Evolutionary conservation across 352 stramenopile species (phyloP).

Genomic region (Phytophthora litchii): DNA sequence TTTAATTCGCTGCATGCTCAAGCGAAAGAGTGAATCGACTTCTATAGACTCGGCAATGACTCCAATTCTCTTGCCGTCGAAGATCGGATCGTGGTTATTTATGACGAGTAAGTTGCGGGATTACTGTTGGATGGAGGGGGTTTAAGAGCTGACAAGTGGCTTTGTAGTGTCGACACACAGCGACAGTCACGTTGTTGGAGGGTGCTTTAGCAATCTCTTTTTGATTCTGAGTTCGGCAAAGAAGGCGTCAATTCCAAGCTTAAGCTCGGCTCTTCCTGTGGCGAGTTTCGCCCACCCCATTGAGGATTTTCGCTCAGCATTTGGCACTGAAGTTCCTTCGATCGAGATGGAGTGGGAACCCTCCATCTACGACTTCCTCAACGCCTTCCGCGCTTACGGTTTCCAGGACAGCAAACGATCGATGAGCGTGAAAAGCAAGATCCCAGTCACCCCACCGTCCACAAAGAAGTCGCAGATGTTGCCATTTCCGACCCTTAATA

Average conservation of each 20-base stretch:
- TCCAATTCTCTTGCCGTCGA: slow-evolving; percentile 46
- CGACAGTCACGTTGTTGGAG: slow-evolving; percentile 65
- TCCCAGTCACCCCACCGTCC: slow-evolving; percentile 42
- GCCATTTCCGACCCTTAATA: slow-evolving; percentile 80
- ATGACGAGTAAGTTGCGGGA: slow-evolving; percentile 59
- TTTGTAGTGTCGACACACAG: slow-evolving; percentile 75
- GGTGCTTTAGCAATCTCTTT: slow-evolving; percentile 80
- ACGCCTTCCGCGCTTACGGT: slow-evolving; percentile 74
- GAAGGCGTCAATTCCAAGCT: slow-evolving; percentile 11
- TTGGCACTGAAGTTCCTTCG: slow-evolving; percentile 33
- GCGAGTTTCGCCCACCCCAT: slow-evolving; percentile 57
- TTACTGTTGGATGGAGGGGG: neutral
- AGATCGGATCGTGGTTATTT: slow-evolving; percentile 82
- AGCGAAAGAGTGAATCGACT: slow-evolving; percentile 24
- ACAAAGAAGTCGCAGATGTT: slow-evolving; percentile 28
- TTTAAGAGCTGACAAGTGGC: slow-evolving; percentile 1
- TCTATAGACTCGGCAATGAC: slow-evolving; percentile 13
- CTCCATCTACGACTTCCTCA: slow-evolving; percentile 79
- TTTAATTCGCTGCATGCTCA: slow-evolving; percentile 57
- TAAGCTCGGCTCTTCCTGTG: slow-evolving; percentile 56
- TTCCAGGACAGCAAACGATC: slow-evolving; percentile 87
- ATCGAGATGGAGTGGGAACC: slow-evolving; percentile 76
- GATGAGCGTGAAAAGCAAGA: slow-evolving; percentile 85
- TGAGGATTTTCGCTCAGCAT: slow-evolving; percentile 50
- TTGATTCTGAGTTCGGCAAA: slow-evolving; percentile 37